A percentile compares a stretch with the other conserved stretches of the same genome.
Evolutionary conservation across 495 filamentous ascomycete species (phyloP).

Genomic region (Aspergillus bridgeri): DNA sequence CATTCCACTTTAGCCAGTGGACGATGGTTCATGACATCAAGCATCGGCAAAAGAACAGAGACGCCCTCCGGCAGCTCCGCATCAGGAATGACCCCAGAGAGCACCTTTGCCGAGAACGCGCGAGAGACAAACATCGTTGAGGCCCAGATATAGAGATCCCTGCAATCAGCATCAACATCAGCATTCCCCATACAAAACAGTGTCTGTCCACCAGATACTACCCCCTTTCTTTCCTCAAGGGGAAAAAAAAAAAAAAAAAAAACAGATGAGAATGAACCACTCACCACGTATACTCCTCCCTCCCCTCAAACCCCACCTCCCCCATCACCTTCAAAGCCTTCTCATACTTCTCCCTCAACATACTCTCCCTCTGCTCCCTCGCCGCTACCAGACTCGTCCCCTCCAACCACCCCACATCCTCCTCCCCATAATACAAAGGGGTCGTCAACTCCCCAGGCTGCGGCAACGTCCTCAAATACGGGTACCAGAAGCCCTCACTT

Average conservation of each 20-base stretch:
- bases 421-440: constrained; percentile 54
- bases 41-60: constrained; percentile 57
- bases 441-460: constrained; percentile 50
- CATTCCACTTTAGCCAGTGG: constrained; percentile 58
- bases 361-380: constrained; percentile 34
- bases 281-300: constrained; percentile 44
- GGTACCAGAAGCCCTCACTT: constrained; percentile 55
- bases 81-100: constrained; percentile 36
- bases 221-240: neutral
- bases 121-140: constrained; percentile 61
- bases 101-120: constrained; percentile 45
- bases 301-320: constrained; percentile 28
- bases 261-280: too few relatives aligned
- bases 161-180: constrained; percentile 25
- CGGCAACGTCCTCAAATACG: constrained; percentile 60
- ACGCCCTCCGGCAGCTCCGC: constrained; percentile 32
- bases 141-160: constrained; percentile 64
- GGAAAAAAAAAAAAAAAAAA: constrained; percentile 1
- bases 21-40: constrained; percentile 61
- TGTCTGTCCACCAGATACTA: too few relatives aligned
- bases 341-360: constrained; percentile 52
- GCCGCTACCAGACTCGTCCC: constrained; percentile 57
- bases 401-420: constrained; percentile 55
- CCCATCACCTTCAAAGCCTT: constrained; percentile 33
- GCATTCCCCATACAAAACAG: too few relatives aligned